A percentile compares a stretch with the other conserved stretches of the same genome.
These are phyloP conservation scores for Phytophthora pisi DNA, from an alignment of 352 stramenopile species.

Conservation along the genomic window DNA sequence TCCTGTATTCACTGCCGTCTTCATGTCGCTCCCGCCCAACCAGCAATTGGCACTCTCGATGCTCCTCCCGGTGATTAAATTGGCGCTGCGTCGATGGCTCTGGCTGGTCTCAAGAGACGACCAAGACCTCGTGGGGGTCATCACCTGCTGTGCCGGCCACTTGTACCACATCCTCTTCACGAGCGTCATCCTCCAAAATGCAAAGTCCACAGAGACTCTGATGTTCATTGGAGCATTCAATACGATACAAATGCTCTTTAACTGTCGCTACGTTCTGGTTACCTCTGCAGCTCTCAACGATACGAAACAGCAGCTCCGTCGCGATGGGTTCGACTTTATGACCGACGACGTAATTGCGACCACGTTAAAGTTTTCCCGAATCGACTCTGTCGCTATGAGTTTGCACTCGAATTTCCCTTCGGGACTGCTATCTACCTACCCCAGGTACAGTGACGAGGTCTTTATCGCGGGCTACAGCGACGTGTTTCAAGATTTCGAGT, in stretches of 20 bases:
- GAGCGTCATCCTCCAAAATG: slow-evolving; percentile 44
- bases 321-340: neutral
- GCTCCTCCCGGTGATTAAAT: slow-evolving; percentile 43
- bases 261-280: slow-evolving; percentile 24
- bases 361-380: neutral
- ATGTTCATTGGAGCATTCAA: slow-evolving; percentile 33
- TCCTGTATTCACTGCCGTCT: slow-evolving; percentile 40
- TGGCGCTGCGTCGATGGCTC: slow-evolving; percentile 18
- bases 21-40: slow-evolving; percentile 28
- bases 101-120: slow-evolving; percentile 30
- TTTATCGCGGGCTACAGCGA: neutral
- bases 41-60: slow-evolving; percentile 44
- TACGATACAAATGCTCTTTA: slow-evolving; percentile 37
- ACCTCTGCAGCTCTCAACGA: neutral
- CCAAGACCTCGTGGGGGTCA: slow-evolving; percentile 37
- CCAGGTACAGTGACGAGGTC: neutral
- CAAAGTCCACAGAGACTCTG: slow-evolving; percentile 42
- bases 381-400: neutral
- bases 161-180: slow-evolving; percentile 56
- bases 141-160: slow-evolving; percentile 36
- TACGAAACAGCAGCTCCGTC: neutral
- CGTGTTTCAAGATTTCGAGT: neutral
- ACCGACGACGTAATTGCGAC: neutral
- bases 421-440: neutral
- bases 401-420: neutral